Percentiles rank a stretch among this genome's conserved stretches.
phyloP scores from a whole-genome alignment of 371 early-diverging fungal species.

The Sporodiniella umbellata region DNA sequence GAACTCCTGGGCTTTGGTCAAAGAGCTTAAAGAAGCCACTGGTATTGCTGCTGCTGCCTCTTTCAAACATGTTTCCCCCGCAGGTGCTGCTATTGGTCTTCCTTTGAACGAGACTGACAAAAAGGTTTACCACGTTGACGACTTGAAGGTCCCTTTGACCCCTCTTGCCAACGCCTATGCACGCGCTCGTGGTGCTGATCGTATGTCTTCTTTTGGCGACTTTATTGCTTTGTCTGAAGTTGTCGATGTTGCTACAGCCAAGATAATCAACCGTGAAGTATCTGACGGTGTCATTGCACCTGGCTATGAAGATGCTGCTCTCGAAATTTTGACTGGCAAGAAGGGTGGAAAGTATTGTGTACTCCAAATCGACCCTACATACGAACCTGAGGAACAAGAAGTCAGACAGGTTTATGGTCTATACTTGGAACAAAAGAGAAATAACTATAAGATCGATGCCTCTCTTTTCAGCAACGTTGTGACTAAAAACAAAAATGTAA shows the following conservation, averaged over 20 bases:
- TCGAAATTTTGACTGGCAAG: conserved; percentile 89
- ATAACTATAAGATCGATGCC: conserved; percentile 72
- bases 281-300: conserved; percentile 98
- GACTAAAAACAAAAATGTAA: conserved; percentile 69
- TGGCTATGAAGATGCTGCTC: conserved; percentile 81
- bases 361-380: conserved; percentile 86
- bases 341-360: conserved; percentile 97
- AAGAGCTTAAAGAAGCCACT: conserved; percentile 69
- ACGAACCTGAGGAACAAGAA: conserved; percentile 83
- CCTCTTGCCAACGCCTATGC: conserved; percentile 85
- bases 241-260: conserved; percentile 92
- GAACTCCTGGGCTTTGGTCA: conserved; percentile 96
- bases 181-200: conserved; percentile 91
- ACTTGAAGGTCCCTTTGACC: conserved; percentile 67
- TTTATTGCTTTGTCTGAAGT: conserved; percentile 91
- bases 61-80: conserved; percentile 98
- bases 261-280: conserved; percentile 90
- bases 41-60: conserved; percentile 85
- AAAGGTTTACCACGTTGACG: conserved; percentile 91
- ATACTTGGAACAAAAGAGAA: conserved; percentile 87
- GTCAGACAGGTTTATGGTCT: conserved; percentile 94
- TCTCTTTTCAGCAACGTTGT: conserved; percentile 84
- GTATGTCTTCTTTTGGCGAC: conserved; percentile 98
- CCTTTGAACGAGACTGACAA: conserved; percentile 80
- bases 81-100: conserved; percentile 94